Percentiles rank a stretch among this genome's conserved stretches.
phyloP scores from a whole-genome alignment of 1,139 yeast genomes.

The Taphrina betulina region DNA sequence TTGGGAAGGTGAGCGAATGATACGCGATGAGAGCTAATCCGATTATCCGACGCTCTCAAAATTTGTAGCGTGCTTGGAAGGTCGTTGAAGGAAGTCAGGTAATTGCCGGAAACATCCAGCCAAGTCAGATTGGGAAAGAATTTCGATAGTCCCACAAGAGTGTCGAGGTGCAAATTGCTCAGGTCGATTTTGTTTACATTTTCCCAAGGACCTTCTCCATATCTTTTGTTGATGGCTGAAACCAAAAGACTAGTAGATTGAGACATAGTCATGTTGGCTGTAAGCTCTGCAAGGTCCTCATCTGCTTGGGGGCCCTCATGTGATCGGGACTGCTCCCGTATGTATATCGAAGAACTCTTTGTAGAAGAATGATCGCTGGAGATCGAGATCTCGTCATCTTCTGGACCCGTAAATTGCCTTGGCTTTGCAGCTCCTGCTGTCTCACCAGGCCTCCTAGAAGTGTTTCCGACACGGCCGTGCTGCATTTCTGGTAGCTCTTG shows the following conservation, averaged over 20 bases:
- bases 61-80: slow-evolving; percentile 42
- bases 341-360: no score
- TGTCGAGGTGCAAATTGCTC: slow-evolving; percentile 41
- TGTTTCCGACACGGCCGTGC: background rate
- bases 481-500: background rate
- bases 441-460: background rate
- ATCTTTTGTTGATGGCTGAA: slow-evolving; percentile 20
- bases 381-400: background rate
- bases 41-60: slow-evolving; percentile 43
- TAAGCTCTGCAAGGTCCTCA: background rate
- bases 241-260: slow-evolving; percentile 15
- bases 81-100: slow-evolving; percentile 45
- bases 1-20: slow-evolving; percentile 42
- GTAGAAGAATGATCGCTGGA: background rate
- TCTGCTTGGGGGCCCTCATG: background rate
- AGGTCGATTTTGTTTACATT: slow-evolving; percentile 43
- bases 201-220: slow-evolving; percentile 43
- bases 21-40: slow-evolving; percentile 40
- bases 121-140: slow-evolving; percentile 45
- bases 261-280: slow-evolving; percentile 25
- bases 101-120: slow-evolving; percentile 44
- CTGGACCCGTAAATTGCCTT: background rate
- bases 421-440: background rate
- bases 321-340: no score
- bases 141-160: slow-evolving; percentile 44